These are phyloP conservation scores for Volvox carteri DNA, from an alignment of 163 green algal genomes.

Conservation along the genomic window DNA sequence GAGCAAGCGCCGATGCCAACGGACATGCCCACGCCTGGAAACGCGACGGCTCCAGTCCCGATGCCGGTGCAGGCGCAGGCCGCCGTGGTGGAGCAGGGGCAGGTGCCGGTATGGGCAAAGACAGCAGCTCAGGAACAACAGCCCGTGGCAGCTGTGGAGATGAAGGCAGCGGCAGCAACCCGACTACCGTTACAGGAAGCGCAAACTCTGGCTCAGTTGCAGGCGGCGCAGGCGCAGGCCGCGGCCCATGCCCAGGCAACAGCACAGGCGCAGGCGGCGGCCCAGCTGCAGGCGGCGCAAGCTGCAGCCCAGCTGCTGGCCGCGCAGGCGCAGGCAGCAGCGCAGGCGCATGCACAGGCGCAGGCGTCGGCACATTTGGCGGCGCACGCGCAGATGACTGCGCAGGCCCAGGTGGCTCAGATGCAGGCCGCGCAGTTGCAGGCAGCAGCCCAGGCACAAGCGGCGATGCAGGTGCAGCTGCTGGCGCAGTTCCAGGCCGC, in stretches of 20 bases:
- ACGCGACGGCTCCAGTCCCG: background rate
- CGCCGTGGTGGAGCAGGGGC: background rate
- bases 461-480: background rate
- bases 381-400: constrained; percentile 4
- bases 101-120: background rate
- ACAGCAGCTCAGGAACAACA: background rate
- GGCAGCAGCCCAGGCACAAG: background rate
- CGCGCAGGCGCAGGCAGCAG: constrained; percentile 3
- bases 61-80: background rate
- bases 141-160: background rate
- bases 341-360: constrained; percentile 23
- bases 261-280: constrained; percentile 5
- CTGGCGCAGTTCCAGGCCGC: constrained; percentile 4
- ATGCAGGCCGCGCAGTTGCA: background rate
- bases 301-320: background rate
- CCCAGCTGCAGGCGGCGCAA: background rate
- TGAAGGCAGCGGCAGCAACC: background rate
- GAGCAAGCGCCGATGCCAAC: background rate
- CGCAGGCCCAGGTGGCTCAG: background rate
- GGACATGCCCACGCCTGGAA: too few species aligned
- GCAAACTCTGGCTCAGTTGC: background rate
- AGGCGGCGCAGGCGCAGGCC: constrained; percentile 11
- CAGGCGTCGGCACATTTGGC: constrained; percentile 17
- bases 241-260: background rate
- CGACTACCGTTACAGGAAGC: background rate